Percentiles rank a stretch among this genome's conserved stretches.
phyloP scores from a whole-genome alignment of 2,329 filamentous ascomycete genomes.

The Passalora sequoiae region DNA sequence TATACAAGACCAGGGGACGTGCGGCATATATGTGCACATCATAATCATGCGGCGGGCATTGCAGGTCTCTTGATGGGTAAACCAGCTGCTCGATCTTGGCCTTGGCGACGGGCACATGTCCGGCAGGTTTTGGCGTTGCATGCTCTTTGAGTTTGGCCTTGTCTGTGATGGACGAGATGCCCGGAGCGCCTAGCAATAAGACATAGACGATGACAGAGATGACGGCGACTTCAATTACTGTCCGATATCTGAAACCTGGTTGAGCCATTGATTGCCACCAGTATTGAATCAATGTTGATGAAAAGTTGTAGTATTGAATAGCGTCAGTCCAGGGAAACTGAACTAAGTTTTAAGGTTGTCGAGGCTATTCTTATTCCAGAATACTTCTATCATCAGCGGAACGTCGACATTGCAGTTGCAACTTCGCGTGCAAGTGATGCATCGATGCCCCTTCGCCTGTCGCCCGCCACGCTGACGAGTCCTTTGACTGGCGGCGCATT shows the following conservation, averaged over 20 bases:
- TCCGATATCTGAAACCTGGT: slow-evolving; percentile 30
- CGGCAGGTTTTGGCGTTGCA: background rate
- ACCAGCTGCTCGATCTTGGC: slow-evolving; percentile 38
- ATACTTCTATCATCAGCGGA: too few relatives aligned
- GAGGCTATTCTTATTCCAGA: too few relatives aligned
- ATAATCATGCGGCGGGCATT: slow-evolving; percentile 38
- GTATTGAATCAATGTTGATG: too few relatives aligned
- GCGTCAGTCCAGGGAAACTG: too few relatives aligned
- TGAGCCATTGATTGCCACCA: too few relatives aligned
- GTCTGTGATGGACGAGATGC: slow-evolving; percentile 13
- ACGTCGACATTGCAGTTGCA: too few relatives aligned
- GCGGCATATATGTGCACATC: slow-evolving; percentile 48
- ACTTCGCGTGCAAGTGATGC: too few relatives aligned
- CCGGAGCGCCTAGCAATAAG: slow-evolving; percentile 30
- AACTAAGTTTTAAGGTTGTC: too few relatives aligned
- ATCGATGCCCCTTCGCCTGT: slow-evolving; percentile 13
- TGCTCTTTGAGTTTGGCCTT: too few relatives aligned
- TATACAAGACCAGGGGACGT: slow-evolving; percentile 54
- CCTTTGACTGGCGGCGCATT: slow-evolving; percentile 18
- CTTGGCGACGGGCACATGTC: slow-evolving; percentile 15
- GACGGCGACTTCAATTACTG: slow-evolving; percentile 29
- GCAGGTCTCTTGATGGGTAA: slow-evolving; percentile 36
- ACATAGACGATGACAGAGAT: slow-evolving; percentile 32
- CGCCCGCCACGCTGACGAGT: slow-evolving; percentile 6
- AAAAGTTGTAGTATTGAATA: too few relatives aligned